phyloP scores from a whole-genome alignment of 192 early-diverging fungal genomes.

The Backusella luteola region DNA sequence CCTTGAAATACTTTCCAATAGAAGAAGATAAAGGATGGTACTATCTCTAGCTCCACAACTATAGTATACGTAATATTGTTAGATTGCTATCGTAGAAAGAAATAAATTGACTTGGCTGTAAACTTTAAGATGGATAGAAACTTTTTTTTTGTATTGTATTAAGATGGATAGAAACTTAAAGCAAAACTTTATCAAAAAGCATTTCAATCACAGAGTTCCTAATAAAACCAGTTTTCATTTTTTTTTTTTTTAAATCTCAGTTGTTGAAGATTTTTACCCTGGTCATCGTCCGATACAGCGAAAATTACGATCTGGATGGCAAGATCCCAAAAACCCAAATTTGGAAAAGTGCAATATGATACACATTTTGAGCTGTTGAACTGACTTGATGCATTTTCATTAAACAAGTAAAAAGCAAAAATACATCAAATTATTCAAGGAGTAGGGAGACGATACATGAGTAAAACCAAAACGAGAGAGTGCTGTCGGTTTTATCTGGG shows the following conservation, averaged over 20 bases:
- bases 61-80: background rate
- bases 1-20: background rate
- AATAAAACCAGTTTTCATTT: background rate
- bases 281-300: background rate
- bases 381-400: background rate
- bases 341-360: background rate
- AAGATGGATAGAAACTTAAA: background rate
- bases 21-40: background rate
- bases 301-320: background rate
- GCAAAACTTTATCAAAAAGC: background rate
- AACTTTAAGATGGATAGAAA: no score
- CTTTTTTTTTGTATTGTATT: no score
- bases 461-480: background rate
- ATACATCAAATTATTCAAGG: background rate
- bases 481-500: background rate
- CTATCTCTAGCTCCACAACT: background rate
- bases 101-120: no score
- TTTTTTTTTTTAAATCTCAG: background rate
- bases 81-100: no score
- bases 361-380: background rate
- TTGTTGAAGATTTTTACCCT: background rate
- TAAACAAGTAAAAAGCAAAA: background rate
- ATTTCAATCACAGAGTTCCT: background rate
- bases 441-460: background rate
- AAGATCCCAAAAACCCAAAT: slow-evolving; percentile 1